These are phyloP conservation scores for Edaphochlamys debaryana DNA, from an alignment of 139 green algal species.

Conservation along the genomic window DNA sequence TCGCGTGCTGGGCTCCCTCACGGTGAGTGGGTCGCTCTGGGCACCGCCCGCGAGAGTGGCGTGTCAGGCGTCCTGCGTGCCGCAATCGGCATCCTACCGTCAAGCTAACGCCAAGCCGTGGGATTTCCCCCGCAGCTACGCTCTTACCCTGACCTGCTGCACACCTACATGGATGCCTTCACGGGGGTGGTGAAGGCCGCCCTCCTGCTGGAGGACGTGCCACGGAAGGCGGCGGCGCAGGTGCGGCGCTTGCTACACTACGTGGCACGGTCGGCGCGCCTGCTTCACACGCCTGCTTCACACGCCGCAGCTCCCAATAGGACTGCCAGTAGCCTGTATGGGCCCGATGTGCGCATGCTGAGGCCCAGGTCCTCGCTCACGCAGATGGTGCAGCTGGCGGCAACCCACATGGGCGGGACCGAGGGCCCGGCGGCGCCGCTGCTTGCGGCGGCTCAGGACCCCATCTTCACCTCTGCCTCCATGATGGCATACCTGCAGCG, in stretches of 20 bases:
- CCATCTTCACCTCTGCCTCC: constrained; percentile 13
- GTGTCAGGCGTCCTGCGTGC: too few species aligned
- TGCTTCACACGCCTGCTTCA: not conserved
- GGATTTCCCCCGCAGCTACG: not conserved
- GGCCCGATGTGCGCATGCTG: too few species aligned
- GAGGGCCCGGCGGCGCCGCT: not conserved
- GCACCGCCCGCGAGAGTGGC: too few species aligned
- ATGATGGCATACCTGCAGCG: constrained; percentile 16
- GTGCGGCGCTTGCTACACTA: too few species aligned
- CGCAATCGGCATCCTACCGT: too few species aligned
- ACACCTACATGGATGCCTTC: constrained; percentile 34
- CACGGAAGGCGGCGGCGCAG: constrained; percentile 11
- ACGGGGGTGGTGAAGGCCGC: constrained; percentile 1
- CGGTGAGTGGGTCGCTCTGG: constrained; percentile 15
- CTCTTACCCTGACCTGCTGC: constrained; percentile 34
- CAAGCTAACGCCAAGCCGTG: too few species aligned
- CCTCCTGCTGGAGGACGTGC: constrained; percentile 25
- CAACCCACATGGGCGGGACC: not conserved
- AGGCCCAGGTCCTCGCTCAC: too few species aligned
- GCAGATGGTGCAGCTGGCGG: constrained; percentile 28
- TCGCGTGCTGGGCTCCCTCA: constrained; percentile 21
- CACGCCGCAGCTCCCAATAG: not conserved
- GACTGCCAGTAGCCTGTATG: too few species aligned
- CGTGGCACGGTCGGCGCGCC: too few species aligned
- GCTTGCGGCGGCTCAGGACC: not conserved